phyloP scores from a whole-genome alignment of 331 rosid genomes.

The Malus hybrid region DNA sequence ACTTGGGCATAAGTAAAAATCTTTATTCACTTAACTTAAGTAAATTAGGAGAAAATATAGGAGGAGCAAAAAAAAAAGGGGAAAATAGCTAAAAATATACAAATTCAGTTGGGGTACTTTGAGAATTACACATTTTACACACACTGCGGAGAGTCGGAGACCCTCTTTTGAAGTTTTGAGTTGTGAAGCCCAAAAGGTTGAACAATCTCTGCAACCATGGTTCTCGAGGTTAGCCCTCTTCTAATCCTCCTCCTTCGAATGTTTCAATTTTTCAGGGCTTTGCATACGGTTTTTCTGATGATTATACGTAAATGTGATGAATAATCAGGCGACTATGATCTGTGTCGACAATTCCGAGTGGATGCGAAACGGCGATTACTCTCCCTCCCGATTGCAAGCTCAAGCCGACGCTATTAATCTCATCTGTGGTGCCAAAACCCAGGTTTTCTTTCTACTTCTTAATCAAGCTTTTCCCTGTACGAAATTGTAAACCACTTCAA shows the following conservation, averaged over 20 bases:
- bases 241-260: background rate
- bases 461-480: background rate
- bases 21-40: no score
- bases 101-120: background rate
- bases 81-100: background rate
- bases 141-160: background rate
- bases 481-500: background rate
- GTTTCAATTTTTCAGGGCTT: conserved; percentile 37
- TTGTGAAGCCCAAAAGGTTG: background rate
- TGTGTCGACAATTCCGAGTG: conserved; percentile 95
- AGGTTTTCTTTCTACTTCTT: conserved; percentile 30
- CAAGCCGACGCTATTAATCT: conserved; percentile 88
- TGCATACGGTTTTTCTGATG: background rate
- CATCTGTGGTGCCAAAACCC: conserved; percentile 94
- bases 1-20: no score
- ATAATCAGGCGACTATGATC: conserved; percentile 79
- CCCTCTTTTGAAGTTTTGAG: background rate
- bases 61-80: no score
- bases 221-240: conserved; percentile 61
- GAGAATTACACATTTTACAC: background rate
- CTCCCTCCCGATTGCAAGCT: conserved; percentile 85
- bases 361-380: conserved; percentile 93
- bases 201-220: conserved; percentile 40
- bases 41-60: no score
- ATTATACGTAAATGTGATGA: background rate